phyloP scores from a whole-genome alignment of 805 yeast species.

The Debaryomyces tyrocola region DNA sequence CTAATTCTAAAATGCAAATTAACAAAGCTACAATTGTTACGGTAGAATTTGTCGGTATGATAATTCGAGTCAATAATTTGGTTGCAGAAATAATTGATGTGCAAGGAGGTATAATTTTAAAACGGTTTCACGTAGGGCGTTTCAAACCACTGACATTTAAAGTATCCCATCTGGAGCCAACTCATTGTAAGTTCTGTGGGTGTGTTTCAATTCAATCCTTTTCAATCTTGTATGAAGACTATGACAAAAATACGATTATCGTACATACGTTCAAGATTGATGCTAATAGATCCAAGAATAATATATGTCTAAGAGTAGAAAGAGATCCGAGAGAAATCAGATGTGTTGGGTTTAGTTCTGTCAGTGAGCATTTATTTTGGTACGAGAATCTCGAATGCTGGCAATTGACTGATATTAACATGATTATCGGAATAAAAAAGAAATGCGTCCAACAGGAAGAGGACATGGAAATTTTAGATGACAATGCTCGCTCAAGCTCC shows the following conservation, averaged over 20 bases:
- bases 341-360: constrained; percentile 81
- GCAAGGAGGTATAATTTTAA: constrained; percentile 72
- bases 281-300: constrained; percentile 67
- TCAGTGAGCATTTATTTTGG: constrained; percentile 69
- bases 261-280: constrained; percentile 74
- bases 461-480: constrained; percentile 17
- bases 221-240: constrained; percentile 69
- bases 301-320: constrained; percentile 84
- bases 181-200: constrained; percentile 90
- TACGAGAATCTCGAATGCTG: constrained; percentile 68
- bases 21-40: constrained; percentile 46
- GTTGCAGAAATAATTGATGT: constrained; percentile 72
- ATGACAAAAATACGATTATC: constrained; percentile 54
- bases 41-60: constrained; percentile 74
- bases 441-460: constrained; percentile 24
- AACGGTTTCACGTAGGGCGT: constrained; percentile 59
- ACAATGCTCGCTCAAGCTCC: no score
- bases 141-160: constrained; percentile 59
- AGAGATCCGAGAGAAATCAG: constrained; percentile 91
- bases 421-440: constrained; percentile 58
- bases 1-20: constrained; percentile 12
- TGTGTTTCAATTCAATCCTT: constrained; percentile 76
- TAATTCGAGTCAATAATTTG: constrained; percentile 55
- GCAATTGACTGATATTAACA: constrained; percentile 76
- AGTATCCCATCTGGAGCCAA: constrained; percentile 81